Conservation (phyloP, 495 filamentous ascomycete species). For the Trichoderma orchidacearum region DNA sequence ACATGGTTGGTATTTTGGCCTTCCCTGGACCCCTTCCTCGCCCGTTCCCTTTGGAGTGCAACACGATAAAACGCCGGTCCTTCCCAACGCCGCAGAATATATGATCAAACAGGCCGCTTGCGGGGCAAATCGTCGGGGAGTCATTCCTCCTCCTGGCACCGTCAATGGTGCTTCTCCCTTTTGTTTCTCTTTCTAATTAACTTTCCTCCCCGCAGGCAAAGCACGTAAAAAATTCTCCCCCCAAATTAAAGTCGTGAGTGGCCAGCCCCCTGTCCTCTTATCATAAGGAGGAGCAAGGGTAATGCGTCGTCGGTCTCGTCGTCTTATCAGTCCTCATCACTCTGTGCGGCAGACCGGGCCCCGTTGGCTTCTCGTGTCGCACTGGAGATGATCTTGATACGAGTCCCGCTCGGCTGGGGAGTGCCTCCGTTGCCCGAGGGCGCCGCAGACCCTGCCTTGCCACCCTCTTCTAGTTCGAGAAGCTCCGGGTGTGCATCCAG, state of each 20-base stretch:
- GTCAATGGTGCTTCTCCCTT: neutral
- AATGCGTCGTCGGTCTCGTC: neutral
- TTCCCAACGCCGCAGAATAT: neutral
- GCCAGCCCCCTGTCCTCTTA: neutral
- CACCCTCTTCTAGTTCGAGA: constrained; percentile 48
- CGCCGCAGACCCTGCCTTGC: constrained; percentile 50
- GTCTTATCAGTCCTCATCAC: constrained; percentile 29
- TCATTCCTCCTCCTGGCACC: neutral
- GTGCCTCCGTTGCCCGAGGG: constrained; percentile 57
- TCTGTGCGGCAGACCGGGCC: constrained; percentile 21
- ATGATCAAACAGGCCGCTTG: neutral
- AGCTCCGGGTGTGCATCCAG: constrained; percentile 61
- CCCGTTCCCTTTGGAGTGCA: neutral
- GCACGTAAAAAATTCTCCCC: neutral
- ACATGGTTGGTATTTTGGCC: neutral
- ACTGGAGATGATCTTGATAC: constrained; percentile 45
- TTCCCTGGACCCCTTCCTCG: neutral
- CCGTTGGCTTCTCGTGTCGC: constrained; percentile 27
- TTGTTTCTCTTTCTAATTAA: neutral
- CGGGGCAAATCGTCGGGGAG: neutral
- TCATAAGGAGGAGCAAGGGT: neutral
- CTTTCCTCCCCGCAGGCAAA: neutral
- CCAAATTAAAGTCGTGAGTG: neutral
- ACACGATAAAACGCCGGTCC: neutral
- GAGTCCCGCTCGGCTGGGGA: constrained; percentile 40